A percentile compares a stretch with the other conserved stretches of the same genome.
phyloP scores from a whole-genome alignment of 192 early-diverging fungal genomes.

The Entophlyctis helioformis region DNA sequence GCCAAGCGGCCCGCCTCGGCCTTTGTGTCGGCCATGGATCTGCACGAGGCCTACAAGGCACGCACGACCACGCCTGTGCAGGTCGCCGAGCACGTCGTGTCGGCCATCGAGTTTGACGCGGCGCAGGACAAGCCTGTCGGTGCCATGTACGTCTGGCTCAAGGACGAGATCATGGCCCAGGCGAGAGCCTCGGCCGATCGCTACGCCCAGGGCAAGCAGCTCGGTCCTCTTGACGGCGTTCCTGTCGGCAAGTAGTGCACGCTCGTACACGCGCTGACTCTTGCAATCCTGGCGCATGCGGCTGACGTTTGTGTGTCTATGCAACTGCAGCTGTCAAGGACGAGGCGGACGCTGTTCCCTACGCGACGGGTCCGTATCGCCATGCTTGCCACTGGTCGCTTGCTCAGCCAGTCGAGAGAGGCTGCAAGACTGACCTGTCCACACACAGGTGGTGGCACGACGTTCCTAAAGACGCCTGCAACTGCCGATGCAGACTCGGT shows the following conservation, averaged over 20 bases:
- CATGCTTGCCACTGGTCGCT: too few species aligned
- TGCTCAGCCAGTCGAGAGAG: too few species aligned
- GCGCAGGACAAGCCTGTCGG: slow-evolving; percentile 1
- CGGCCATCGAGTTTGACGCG: slow-evolving; percentile 10
- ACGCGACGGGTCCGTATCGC: slow-evolving; percentile 16
- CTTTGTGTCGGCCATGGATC: slow-evolving; percentile 7
- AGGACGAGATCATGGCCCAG: slow-evolving; percentile 31
- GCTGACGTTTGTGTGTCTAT: not conserved
- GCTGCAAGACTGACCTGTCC: too few species aligned
- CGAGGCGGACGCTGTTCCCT: slow-evolving; percentile 45
- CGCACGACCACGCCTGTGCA: slow-evolving; percentile 15
- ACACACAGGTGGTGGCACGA: too few species aligned
- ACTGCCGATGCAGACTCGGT: slow-evolving; percentile 37
- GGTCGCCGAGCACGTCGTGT: slow-evolving; percentile 14
- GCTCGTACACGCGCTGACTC: too few species aligned
- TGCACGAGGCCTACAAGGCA: slow-evolving; percentile 11
- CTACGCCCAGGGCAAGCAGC: slow-evolving; percentile 27
- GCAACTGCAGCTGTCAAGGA: slow-evolving; percentile 44
- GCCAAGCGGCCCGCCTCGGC: too few species aligned
- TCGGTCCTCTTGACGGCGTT: slow-evolving; percentile 61
- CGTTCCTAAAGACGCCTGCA: too few species aligned
- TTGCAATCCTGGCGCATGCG: too few species aligned
- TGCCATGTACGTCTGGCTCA: not conserved
- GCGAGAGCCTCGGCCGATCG: slow-evolving; percentile 39
- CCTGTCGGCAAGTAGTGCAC: slow-evolving; percentile 38